Base-by-base conservation (phyloP, 176 grass and related monocot species). In the Oryza coarctata region DNA sequence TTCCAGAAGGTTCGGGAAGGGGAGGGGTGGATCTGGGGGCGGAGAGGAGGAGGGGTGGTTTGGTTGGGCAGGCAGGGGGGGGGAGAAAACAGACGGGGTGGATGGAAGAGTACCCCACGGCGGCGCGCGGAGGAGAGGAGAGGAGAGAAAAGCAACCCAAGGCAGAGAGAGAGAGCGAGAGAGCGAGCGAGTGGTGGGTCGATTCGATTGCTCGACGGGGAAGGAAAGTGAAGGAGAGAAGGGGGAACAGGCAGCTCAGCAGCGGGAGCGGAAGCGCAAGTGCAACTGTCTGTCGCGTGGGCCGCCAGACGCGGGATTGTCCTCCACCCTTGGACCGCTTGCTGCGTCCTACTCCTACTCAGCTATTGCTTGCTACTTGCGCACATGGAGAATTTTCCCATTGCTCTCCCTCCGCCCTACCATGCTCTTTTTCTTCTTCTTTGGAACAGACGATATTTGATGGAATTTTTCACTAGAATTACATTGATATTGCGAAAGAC, bases 71-170 rank as follows among this genome's bases (percentile, higher is more conserved):
- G 35, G 5, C 32, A 33, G 74, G n/a, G n/a, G n/a, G n/a, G n/a
- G 62, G 89, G 31, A 44, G 13, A 18, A 12, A 10, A 43, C 9
- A 1, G 71, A 43, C 12, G 12, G 41, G 82, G 74, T 87, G 84
- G 89, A 12, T 84, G 88, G 68, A 32, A 27, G 79, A 67, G 57
- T 82, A 63, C 70, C 88, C 80, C 81, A 80, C 75, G 47, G 65
- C 60, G 81, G 68, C 74, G 33, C 33, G 72, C 82, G 76, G 82
- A 75, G 70, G 81, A 23, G 55, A 25, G 55, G 1, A 55, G n/a
- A n/a, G n/a, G n/a, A n/a, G n/a, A 55, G 49, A 17, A 22, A 71
- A 33, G 10, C 25, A 36, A 7, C 33, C 2, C 6, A 63, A 33
- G 3, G 32, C 35, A n/a, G 27, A n/a, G 28, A 18, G 38, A 4